phyloP scores from a whole-genome alignment of 805 yeast genomes.

The Wickerhamomyces alni region DNA sequence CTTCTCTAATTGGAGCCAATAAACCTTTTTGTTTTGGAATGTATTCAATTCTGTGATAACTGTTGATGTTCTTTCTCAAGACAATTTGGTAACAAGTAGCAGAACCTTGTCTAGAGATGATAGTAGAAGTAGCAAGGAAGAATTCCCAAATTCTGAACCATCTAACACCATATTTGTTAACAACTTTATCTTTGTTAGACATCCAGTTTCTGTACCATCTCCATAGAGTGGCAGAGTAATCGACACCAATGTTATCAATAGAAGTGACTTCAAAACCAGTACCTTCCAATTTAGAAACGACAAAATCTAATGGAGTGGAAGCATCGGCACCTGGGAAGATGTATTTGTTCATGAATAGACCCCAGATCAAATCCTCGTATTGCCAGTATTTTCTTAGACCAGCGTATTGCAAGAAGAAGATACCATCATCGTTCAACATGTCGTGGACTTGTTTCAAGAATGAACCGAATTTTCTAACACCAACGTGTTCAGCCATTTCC shows the following conservation, averaged over 20 bases:
- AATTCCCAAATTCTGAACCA: slow-evolving; percentile 95
- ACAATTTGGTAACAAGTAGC: slow-evolving; percentile 90
- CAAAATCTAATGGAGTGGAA: slow-evolving; percentile 86
- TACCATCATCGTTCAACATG: slow-evolving; percentile 87
- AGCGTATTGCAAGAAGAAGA: slow-evolving; percentile 82
- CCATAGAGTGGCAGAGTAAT: slow-evolving; percentile 87
- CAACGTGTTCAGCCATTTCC: slow-evolving; percentile 97
- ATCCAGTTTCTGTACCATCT: slow-evolving; percentile 95
- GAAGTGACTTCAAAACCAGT: slow-evolving; percentile 83
- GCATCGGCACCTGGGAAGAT: slow-evolving; percentile 98
- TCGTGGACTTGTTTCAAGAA: slow-evolving; percentile 78
- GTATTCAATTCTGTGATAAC: slow-evolving; percentile 77
- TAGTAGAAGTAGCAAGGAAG: slow-evolving; percentile 77
- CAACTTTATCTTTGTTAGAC: slow-evolving; percentile 69
- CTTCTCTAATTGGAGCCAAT: slow-evolving; percentile 48
- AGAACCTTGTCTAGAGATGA: slow-evolving; percentile 87
- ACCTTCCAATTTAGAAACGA: slow-evolving; percentile 67
- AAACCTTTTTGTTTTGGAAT: slow-evolving; percentile 76
- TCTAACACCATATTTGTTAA: slow-evolving; percentile 75
- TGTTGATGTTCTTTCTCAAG: slow-evolving; percentile 82
- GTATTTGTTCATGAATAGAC: slow-evolving; percentile 92
- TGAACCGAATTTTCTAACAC: slow-evolving; percentile 72
- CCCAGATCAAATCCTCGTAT: slow-evolving; percentile 92
- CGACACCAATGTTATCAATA: slow-evolving; percentile 86
- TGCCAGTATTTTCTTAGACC: slow-evolving; percentile 92